These are phyloP conservation scores for Corymbia citriodora DNA, from an alignment of 441 rosid genomes.

Conservation along the genomic window DNA sequence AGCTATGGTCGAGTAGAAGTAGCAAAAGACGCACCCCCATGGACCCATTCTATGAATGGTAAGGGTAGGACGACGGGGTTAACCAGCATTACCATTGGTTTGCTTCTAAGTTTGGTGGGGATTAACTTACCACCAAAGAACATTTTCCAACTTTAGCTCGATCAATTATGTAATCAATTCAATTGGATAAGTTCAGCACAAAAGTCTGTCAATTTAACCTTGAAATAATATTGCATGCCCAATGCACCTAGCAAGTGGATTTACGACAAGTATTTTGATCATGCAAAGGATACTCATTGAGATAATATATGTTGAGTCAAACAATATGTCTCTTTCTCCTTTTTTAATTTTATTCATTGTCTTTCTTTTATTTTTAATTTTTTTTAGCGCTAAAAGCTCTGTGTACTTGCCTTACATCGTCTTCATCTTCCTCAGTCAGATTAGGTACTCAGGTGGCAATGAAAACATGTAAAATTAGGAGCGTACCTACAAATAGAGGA, in stretches of 20 bases:
- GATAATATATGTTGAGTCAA: not conserved
- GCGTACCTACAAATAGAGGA: not conserved
- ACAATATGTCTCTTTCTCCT: not conserved
- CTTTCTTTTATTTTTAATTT: not conserved
- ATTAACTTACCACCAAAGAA: not conserved
- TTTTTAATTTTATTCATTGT: not conserved
- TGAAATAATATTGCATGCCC: not conserved
- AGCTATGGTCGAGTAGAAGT: not conserved
- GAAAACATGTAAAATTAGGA: not conserved
- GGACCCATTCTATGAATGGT: not conserved
- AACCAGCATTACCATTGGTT: not conserved
- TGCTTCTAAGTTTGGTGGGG: not conserved
- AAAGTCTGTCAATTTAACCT: not conserved
- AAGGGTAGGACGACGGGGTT: not conserved
- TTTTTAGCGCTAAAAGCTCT: not conserved
- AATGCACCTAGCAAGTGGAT: not conserved
- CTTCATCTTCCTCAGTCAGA: not conserved
- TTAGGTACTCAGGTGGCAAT: not conserved
- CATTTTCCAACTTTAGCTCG: not conserved
- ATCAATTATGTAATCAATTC: not conserved
- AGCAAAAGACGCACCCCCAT: not conserved
- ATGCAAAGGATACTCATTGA: not conserved
- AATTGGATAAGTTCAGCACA: not conserved
- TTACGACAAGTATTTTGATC: not conserved
- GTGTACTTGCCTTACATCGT: not conserved